These are phyloP conservation scores for Rutstroemia sp. DNA, from an alignment of 2,329 filamentous ascomycete species.

Conservation along the genomic window DNA sequence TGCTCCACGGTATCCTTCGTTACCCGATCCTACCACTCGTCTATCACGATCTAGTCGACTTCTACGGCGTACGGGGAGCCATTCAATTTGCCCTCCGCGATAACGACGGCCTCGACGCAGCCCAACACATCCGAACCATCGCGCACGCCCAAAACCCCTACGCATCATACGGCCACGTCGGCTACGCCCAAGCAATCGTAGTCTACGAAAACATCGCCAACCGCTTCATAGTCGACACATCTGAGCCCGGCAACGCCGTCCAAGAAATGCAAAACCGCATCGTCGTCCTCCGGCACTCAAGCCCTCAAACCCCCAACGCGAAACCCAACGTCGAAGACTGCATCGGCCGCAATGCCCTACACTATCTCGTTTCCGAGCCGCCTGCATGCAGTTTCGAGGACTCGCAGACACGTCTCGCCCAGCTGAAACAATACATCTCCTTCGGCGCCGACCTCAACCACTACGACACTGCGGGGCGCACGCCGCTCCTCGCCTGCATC, in stretches of 20 bases:
- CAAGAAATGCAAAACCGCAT: conserved; percentile 1
- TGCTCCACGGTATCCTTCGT: conserved; percentile 4
- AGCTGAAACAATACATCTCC: not conserved
- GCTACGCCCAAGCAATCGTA: conserved; percentile 3
- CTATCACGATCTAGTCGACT: conserved; percentile 1
- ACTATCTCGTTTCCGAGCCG: not conserved
- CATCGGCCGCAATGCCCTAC: not conserved
- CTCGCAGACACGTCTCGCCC: not conserved
- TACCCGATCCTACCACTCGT: conserved; percentile 1
- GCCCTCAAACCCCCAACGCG: not conserved
- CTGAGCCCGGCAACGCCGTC: not conserved
- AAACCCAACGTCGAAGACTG: not conserved
- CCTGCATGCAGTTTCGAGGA: not conserved
- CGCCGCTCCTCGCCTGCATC: conserved; percentile 3
- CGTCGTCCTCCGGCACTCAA: not conserved
- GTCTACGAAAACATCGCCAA: conserved; percentile 6
- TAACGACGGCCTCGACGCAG: conserved; percentile 4
- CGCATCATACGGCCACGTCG: conserved; percentile 2
- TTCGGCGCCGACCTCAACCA: conserved; percentile 5
- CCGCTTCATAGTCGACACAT: not conserved
- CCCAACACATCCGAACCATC: conserved; percentile 4
- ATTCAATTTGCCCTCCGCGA: conserved; percentile 5
- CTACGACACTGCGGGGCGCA: conserved; percentile 4
- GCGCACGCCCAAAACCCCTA: conserved; percentile 1
- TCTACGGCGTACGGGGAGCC: not conserved